Evolutionary conservation across 148 eudicot species (phyloP).

Genomic region (Gaultheria prostrata): DNA sequence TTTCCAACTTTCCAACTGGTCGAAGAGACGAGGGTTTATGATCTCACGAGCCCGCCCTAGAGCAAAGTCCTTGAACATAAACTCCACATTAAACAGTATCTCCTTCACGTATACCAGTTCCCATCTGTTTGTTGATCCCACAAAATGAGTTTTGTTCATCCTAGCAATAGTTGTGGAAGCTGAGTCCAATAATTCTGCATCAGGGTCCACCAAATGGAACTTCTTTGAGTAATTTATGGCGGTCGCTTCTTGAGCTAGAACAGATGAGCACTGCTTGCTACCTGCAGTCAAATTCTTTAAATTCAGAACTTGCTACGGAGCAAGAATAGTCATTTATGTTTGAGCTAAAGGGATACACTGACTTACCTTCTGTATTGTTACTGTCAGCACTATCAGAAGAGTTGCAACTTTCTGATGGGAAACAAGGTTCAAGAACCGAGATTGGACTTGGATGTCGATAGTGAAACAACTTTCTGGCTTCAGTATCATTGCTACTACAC

Average conservation of each 20-base stretch:
- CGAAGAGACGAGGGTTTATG: constrained; percentile 62
- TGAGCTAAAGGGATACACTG: background rate
- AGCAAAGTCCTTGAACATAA: constrained; percentile 61
- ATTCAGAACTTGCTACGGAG: background rate
- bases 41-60: constrained; percentile 55
- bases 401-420: constrained; percentile 64
- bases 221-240: constrained; percentile 33
- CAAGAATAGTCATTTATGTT: background rate
- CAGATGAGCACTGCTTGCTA: constrained; percentile 59
- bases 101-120: constrained; percentile 65
- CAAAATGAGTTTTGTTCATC: constrained; percentile 16
- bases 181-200: constrained; percentile 78
- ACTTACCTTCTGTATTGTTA: constrained; percentile 56
- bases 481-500: constrained; percentile 34
- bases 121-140: constrained; percentile 46
- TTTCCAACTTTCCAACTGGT: constrained; percentile 58
- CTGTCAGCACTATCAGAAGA: constrained; percentile 64
- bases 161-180: constrained; percentile 48
- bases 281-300: constrained; percentile 37
- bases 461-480: constrained; percentile 40
- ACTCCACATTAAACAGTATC: constrained; percentile 52
- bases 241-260: constrained; percentile 46
- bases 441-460: constrained; percentile 65
- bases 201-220: constrained; percentile 34
- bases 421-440: constrained; percentile 77